These are phyloP conservation scores for Sabuloglossum arenarium DNA, from an alignment of 495 filamentous ascomycete species.

Conservation along the genomic window DNA sequence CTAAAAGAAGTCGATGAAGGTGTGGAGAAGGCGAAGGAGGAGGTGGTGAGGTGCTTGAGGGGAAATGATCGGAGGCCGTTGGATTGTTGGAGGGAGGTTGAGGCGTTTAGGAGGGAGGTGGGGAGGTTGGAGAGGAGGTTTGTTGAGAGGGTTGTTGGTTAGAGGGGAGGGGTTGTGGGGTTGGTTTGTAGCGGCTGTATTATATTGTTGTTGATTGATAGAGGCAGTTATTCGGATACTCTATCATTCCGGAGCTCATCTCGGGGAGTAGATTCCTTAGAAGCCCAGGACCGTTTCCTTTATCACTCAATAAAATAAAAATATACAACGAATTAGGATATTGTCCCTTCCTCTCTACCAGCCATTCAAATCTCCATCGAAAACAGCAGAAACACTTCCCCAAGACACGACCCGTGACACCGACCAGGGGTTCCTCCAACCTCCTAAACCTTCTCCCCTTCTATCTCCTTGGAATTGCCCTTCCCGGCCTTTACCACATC, in stretches of 20 bases:
- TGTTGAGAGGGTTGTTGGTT: slow-evolving; percentile 10
- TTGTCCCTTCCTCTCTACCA: too few relatives aligned
- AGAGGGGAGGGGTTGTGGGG: neutral
- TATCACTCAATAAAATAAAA: too few relatives aligned
- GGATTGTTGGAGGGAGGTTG: slow-evolving; percentile 92
- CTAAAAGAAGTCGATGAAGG: slow-evolving; percentile 40
- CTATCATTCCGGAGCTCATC: too few relatives aligned
- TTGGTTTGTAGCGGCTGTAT: neutral
- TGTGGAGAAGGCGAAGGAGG: slow-evolving; percentile 51
- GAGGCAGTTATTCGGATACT: neutral
- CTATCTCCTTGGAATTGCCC: neutral
- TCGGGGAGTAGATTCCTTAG: too few relatives aligned
- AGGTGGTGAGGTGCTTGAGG: slow-evolving; percentile 64
- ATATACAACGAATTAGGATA: too few relatives aligned
- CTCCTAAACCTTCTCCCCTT: neutral
- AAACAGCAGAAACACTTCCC: too few relatives aligned
- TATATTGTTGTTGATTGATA: neutral
- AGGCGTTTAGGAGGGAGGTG: slow-evolving; percentile 44
- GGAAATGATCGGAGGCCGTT: slow-evolving; percentile 75
- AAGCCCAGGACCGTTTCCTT: too few relatives aligned
- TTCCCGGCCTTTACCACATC: neutral
- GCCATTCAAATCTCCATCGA: too few relatives aligned
- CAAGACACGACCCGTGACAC: too few relatives aligned
- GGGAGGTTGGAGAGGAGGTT: slow-evolving; percentile 7
- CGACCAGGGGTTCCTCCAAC: too few relatives aligned